Base-by-base conservation (phyloP, 345 rosid genomes). In the Lepidium africanum region DNA sequence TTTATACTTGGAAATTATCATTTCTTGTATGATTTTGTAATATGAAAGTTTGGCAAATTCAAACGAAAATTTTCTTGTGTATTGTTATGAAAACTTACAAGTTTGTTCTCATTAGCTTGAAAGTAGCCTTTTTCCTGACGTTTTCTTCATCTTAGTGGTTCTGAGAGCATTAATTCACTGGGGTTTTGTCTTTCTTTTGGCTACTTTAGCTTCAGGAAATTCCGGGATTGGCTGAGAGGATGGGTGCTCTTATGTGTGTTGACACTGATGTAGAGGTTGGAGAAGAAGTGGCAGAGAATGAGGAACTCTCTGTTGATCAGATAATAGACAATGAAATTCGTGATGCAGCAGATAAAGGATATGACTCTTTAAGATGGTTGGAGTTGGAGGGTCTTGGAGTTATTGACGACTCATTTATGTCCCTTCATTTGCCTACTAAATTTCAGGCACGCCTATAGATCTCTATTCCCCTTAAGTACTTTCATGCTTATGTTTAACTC, bases 211-310 rank as follows among this genome's bases (percentile, higher is more conserved):
- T 93, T 63, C 79, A 67, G 77, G 94, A 87, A 72, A 79, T 93
- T 46, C 91, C 95, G 5, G 94, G 97, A n/a, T 80, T 90, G 75
- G 98, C 92, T 62, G 77, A 84, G 86, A 84, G 97, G 79, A 90
- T 93, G 98, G 96, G 85, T 72, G 71, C 94, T 42, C 70, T 90
- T 67, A 93, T 93, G 96, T 86, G 98, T 79, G 85, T 93, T 25
- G 89, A 85, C 67, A 56, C 60, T 45, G 86, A 81, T 67, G 39
- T 73, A 13, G 66, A 76, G 33, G 71, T 16, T 11, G 69, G 13
- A 57, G 87, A 69, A 68, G 76, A 67, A 9, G 76, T 38, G 2
- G 16, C 9, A n/a, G 83, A 72, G 27, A 65, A 64, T 27, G 73
- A 65, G 38, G 75, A 80, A 70, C 67, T 74, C 69, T 71, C 80